Evolutionary conservation across 148 eudicot species (phyloP).

Genomic region (Fagopyrum homotropicum): DNA sequence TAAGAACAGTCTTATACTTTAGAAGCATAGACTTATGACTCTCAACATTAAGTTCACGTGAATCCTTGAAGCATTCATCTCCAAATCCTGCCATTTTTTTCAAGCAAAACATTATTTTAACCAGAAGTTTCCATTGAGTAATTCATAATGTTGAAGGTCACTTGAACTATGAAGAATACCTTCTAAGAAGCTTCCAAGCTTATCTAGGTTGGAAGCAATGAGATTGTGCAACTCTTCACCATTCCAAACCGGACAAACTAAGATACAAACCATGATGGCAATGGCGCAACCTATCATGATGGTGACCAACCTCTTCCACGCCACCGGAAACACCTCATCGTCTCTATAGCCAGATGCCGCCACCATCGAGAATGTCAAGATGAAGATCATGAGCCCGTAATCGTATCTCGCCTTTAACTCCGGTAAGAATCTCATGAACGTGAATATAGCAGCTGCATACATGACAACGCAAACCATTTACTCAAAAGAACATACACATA

Average conservation of each 20-base stretch:
- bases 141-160: neutral
- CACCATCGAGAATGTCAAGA: slow-evolving; percentile 50
- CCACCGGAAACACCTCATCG: slow-evolving; percentile 42
- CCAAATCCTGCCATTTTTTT: slow-evolving; percentile 39
- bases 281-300: slow-evolving; percentile 38
- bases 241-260: slow-evolving; percentile 68
- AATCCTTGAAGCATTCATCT: slow-evolving; percentile 34
- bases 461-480: neutral
- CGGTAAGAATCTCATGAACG: slow-evolving; percentile 51
- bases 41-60: slow-evolving; percentile 17
- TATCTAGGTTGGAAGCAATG: slow-evolving; percentile 33
- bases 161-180: slow-evolving; percentile 20
- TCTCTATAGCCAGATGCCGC: slow-evolving; percentile 50
- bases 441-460: slow-evolving; percentile 32
- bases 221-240: slow-evolving; percentile 63
- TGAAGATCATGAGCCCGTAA: slow-evolving; percentile 58
- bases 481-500: neutral
- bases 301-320: slow-evolving; percentile 39
- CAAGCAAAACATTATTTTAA: neutral
- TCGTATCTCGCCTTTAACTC: slow-evolving; percentile 60
- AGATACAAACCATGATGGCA: slow-evolving; percentile 33
- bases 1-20: slow-evolving; percentile 39
- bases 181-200: slow-evolving; percentile 43
- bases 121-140: neutral
- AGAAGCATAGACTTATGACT: slow-evolving; percentile 15